Evolutionary conservation across 2,329 filamentous ascomycete species (phyloP).

Genomic region (Epichloe scottii): DNA sequence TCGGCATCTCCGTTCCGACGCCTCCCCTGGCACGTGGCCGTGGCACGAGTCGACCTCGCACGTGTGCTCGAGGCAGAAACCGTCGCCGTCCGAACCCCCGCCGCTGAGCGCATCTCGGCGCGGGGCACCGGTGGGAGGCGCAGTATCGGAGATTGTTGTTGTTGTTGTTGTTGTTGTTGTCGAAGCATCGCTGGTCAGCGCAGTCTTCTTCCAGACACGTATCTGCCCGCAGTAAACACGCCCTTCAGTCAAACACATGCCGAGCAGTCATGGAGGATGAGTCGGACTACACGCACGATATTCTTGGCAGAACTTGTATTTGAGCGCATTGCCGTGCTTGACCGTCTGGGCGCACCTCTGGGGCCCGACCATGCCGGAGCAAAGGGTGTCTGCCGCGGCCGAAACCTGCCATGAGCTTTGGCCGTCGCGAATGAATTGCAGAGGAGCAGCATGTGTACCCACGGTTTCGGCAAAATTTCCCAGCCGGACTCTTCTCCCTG

Average conservation of each 20-base stretch:
- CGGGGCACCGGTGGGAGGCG: not conserved
- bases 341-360: not conserved
- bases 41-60: not conserved
- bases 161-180: no score
- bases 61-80: not conserved
- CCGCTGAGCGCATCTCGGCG: not conserved
- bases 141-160: not conserved
- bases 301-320: not conserved
- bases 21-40: not conserved
- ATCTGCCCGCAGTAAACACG: not conserved
- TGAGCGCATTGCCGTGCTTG: not conserved
- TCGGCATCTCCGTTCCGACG: not conserved
- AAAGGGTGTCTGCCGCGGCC: not conserved
- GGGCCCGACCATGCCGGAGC: not conserved
- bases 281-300: not conserved
- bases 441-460: not conserved
- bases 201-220: not conserved
- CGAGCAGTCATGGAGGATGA: no score
- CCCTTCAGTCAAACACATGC: no score
- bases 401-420: no score
- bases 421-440: not conserved
- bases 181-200: not conserved
- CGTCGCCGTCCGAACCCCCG: not conserved
- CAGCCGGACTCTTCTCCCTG: not conserved
- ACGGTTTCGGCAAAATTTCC: constrained; percentile 1